These are phyloP conservation scores for Diversispora epigaea DNA, from an alignment of 192 early-diverging fungal genomes.

Conservation along the genomic window DNA sequence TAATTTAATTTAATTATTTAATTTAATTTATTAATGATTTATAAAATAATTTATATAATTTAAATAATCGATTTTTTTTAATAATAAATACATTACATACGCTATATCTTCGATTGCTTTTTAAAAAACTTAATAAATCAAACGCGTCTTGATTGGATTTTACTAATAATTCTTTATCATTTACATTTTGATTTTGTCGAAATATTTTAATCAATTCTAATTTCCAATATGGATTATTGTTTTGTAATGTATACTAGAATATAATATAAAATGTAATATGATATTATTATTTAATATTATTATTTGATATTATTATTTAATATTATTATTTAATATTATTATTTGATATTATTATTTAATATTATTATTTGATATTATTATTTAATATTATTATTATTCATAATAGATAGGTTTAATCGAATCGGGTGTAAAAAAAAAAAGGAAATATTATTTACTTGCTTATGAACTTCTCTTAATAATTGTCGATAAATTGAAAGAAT, in stretches of 20 bases:
- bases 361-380: too few species aligned
- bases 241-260: slow-evolving; percentile 1
- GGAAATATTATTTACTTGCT: background rate
- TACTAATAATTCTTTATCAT: background rate
- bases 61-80: too few species aligned
- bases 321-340: too few species aligned
- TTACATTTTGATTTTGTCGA: slow-evolving; percentile 4
- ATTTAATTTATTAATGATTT: too few species aligned
- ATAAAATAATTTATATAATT: too few species aligned
- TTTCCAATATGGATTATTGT: slow-evolving; percentile 16
- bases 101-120: background rate
- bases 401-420: background rate
- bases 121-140: slow-evolving; percentile 17
- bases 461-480: slow-evolving; percentile 21
- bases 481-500: slow-evolving; percentile 14
- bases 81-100: background rate
- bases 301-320: too few species aligned
- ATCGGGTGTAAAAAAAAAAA: background rate
- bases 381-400: too few species aligned
- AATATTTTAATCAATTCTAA: background rate
- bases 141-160: background rate
- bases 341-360: too few species aligned
- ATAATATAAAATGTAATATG: background rate
- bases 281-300: too few species aligned
- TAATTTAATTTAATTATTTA: too few species aligned